Base-by-base conservation (phyloP, 768 basidiomycete species). In the Boletus rex-veris region DNA sequence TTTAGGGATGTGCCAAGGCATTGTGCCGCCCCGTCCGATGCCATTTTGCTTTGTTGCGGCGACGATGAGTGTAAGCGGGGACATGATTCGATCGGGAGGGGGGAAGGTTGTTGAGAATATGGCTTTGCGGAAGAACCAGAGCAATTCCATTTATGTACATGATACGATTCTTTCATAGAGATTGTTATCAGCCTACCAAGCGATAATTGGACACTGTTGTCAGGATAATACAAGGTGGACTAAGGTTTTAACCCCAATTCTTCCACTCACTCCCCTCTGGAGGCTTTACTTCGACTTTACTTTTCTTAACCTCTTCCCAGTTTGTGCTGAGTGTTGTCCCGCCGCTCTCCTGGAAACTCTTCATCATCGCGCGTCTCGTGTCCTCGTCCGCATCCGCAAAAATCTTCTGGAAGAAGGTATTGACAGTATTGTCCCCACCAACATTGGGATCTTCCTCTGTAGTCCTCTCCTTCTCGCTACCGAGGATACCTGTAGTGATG, bases 291-390 rank as follows among this genome's bases (percentile, higher is more conserved):
- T 86, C 82, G 3, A 91, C 85, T 55, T 71, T 75, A 8, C 54
- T 76, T 74, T 88, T 88, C 57, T 70, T 75, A 15, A 99, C 92
- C 58, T 93, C 91, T 5, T 83, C 84, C 96, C 96, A 99, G 69
- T 97, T 92, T 0, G 96, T 99, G 73, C 91, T 94, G 38, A 99
- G 76, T 0, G 92, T 88, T 9, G 97, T 99, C 8, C 97, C 97
- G 7, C 93, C 93, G 60, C 90, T 92, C 76, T 99, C 96, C 55
- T 80, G 78, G 70, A 91, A 98, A 66, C 92, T 95, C 80, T 99
- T 99, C 85, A 98, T 85, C 94, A 99, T 99, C 4, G 97, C 97
- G 36, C 86, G 81, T 63, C 79, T 84, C 14, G 95, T 92, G 63
- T 99, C 91, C 0, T 93, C 90, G 61, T 97, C 93, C 24, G 95